A percentile compares a stretch with the other conserved stretches of the same genome.
Evolutionary conservation across 495 filamentous ascomycete genomes (phyloP).

Genomic region (Mytilinidion resinicola): DNA sequence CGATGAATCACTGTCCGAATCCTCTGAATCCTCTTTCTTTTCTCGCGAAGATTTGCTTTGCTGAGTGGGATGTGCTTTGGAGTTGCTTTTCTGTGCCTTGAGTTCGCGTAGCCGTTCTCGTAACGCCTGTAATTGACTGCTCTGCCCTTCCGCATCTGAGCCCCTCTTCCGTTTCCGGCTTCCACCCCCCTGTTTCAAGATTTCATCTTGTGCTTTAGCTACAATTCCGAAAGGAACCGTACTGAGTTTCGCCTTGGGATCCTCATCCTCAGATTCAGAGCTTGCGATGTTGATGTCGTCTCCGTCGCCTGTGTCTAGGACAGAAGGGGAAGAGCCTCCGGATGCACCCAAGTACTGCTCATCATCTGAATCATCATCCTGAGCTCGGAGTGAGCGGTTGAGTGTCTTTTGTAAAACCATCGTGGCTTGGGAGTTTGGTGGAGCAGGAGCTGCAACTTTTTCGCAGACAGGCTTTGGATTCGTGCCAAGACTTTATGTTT

Average conservation of each 20-base stretch:
- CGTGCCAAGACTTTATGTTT: no score
- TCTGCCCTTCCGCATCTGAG: slow-evolving; percentile 31
- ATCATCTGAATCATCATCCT: slow-evolving; percentile 25
- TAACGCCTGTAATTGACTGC: slow-evolving; percentile 30
- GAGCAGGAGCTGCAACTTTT: no score
- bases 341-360: slow-evolving; percentile 23
- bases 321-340: slow-evolving; percentile 29
- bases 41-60: slow-evolving; percentile 1
- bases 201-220: slow-evolving; percentile 70
- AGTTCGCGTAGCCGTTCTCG: slow-evolving; percentile 31
- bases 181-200: slow-evolving; percentile 39
- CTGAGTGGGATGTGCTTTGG: background rate
- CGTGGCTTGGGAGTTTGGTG: background rate
- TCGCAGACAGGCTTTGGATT: no score
- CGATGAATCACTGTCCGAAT: slow-evolving; percentile 36
- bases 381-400: slow-evolving; percentile 18
- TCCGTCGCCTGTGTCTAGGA: slow-evolving; percentile 29
- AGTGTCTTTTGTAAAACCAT: slow-evolving; percentile 24
- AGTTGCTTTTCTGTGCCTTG: slow-evolving; percentile 22
- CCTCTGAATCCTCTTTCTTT: slow-evolving; percentile 32
- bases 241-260: slow-evolving; percentile 36
- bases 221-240: slow-evolving; percentile 79
- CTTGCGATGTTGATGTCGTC: slow-evolving; percentile 16
- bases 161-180: slow-evolving; percentile 45
- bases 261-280: slow-evolving; percentile 25